Evolutionary conservation across 257 asterid species (phyloP).

Genomic region (Primulina tabacum): DNA sequence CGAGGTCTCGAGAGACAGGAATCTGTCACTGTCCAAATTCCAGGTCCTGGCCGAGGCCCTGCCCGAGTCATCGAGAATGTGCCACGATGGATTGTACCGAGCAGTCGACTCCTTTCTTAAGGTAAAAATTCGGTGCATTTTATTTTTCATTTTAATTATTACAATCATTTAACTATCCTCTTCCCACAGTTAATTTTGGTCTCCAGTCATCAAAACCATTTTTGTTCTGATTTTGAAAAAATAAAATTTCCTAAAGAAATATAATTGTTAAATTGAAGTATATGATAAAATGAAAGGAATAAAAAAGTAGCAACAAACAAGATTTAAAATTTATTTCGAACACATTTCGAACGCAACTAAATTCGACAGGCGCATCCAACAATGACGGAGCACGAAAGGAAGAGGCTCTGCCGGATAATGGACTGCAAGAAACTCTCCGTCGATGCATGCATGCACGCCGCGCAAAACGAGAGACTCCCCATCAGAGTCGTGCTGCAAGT

Average conservation of each 20-base stretch:
- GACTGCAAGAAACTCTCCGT: constrained; percentile 93
- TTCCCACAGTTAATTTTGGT: too few species aligned
- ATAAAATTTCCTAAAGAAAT: too few species aligned
- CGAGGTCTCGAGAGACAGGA: constrained; percentile 82
- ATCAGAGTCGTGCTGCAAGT: constrained; percentile 83
- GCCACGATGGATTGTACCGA: constrained; percentile 83
- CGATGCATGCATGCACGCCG: constrained; percentile 97
- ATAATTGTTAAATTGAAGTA: too few species aligned
- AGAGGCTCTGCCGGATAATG: constrained; percentile 90
- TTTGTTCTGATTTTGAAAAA: too few species aligned
- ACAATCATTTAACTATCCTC: too few species aligned
- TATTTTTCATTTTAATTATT: too few species aligned
- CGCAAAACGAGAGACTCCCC: constrained; percentile 92
- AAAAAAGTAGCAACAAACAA: too few species aligned
- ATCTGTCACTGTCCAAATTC: constrained; percentile 64
- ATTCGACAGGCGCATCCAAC: constrained; percentile 75
- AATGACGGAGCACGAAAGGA: constrained; percentile 81
- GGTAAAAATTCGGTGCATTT: constrained; percentile 33
- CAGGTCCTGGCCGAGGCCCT: constrained; percentile 87
- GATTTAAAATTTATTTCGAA: background rate
- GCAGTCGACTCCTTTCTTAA: constrained; percentile 91
- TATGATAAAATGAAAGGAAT: too few species aligned
- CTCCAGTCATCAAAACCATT: too few species aligned
- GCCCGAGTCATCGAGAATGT: constrained; percentile 80
- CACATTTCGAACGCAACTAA: background rate